Base-by-base conservation (phyloP, 1,284 basidiomycete genomes). In the Takashimella tepidaria region DNA sequence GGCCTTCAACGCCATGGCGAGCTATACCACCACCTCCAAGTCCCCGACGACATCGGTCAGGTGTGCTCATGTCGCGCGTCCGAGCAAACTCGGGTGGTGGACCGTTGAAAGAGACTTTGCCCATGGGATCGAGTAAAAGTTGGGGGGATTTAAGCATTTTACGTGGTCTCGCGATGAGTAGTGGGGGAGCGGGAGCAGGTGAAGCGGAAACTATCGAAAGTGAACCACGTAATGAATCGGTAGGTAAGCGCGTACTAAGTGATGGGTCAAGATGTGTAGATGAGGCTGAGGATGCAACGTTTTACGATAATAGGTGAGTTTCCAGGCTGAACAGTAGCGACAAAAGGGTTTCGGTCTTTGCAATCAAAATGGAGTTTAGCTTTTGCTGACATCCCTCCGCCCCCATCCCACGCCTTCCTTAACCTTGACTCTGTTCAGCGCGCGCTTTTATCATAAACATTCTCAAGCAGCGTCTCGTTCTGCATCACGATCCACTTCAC, bases 391-490 rank as follows among this genome's bases (percentile, higher is more conserved):
- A n/a, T n/a, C n/a, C n/a, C n/a, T n/a, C n/a, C n/a, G n/a, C n/a
- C n/a, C n/a, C n/a, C n/a, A n/a, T n/a, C n/a, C n/a, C n/a, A n/a
- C n/a, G n/a, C n/a, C n/a, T n/a, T n/a, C n/a, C n/a, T n/a, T 26
- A 13, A 43, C 25, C 24, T 21, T 47, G 13, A 20, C 44, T 53
- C 22, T 47, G 41, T 21, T 10, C 55, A 76, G 74, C 40, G 74
- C 74, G 8, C 67, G 74, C 5, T 76, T 70, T 57, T 76, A 75
- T 45, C 70, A 75, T 57, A 64, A 41, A 19, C 72, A 62, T 52
- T 68, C 61, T 53, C 67, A 56, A 40, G 63, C 60, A 4, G 46
- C 64, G 11, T 69, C 67, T 5, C 60, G 63, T 16, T 43, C 65
- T 5, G 59, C 51, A 2, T 73, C 71, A 10, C 56, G 63, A 6